Conservation (phyloP, 176 grass and related monocot species). For the Eremochloa ophiuroides region DNA sequence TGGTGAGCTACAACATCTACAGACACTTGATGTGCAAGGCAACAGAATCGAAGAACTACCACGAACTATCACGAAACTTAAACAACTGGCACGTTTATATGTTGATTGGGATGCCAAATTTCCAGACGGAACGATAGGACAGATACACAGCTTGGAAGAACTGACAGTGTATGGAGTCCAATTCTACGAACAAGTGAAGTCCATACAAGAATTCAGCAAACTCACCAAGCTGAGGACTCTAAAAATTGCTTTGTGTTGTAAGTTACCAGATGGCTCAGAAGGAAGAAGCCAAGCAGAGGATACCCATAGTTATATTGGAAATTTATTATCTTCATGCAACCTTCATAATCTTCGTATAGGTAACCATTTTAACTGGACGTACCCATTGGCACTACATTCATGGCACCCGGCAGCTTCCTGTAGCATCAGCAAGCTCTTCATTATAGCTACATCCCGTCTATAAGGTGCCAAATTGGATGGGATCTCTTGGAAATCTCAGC, state of each 20-base stretch:
- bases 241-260: not conserved
- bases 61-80: not conserved
- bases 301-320: not conserved
- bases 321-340: constrained; percentile 12
- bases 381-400: not conserved
- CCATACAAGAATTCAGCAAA: not conserved
- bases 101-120: not conserved
- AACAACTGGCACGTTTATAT: not conserved
- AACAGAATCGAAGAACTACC: not conserved
- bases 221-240: not conserved
- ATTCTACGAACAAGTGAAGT: not conserved
- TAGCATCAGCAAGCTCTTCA: not conserved
- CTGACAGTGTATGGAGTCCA: not conserved
- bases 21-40: not conserved
- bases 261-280: not conserved
- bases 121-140: not conserved
- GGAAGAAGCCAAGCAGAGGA: not conserved
- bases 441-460: not conserved
- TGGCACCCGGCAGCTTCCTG: not conserved
- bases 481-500: not conserved
- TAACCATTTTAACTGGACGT: rapidly evolving
- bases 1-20: not conserved
- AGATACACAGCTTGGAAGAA: not conserved
- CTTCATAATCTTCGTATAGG: not conserved
- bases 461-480: constrained; percentile 1